A percentile compares a stretch with the other conserved stretches of the same genome.
Evolutionary conservation across 2,329 filamentous ascomycete genomes (phyloP).

Genomic region (Pseudogymnoascus sp.): DNA sequence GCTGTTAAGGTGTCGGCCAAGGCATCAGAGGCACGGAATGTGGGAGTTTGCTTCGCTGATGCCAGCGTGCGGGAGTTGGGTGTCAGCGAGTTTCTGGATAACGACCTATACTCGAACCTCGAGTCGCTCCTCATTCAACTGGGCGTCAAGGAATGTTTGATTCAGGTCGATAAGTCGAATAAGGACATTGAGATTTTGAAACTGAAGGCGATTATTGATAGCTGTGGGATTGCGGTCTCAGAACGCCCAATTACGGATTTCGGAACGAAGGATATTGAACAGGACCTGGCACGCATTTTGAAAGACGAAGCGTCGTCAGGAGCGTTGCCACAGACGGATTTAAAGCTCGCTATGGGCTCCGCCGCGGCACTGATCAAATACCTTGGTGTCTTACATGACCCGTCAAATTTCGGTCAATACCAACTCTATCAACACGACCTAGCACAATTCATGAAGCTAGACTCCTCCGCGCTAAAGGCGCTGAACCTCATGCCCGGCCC

Average conservation of each 20-base stretch:
- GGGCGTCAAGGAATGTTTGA: conserved; percentile 84
- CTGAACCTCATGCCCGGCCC: conserved; percentile 96
- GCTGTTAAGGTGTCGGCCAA: conserved; percentile 91
- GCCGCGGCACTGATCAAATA: conserved; percentile 93
- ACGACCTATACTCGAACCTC: conserved; percentile 96
- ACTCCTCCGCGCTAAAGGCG: conserved; percentile 87
- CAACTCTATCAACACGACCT: conserved; percentile 96
- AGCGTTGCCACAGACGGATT: conserved; percentile 77
- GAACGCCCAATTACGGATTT: conserved; percentile 74
- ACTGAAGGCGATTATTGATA: conserved; percentile 80
- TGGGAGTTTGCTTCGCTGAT: conserved; percentile 96
- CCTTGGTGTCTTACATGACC: conserved; percentile 78
- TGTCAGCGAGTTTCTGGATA: conserved; percentile 97
- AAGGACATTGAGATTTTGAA: conserved; percentile 88
- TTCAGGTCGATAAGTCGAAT: conserved; percentile 69
- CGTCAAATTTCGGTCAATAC: conserved; percentile 94
- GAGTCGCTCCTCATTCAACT: conserved; percentile 94
- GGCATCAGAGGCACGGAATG: conserved; percentile 71
- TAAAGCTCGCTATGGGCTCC: conserved; percentile 93
- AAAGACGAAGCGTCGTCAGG: conserved; percentile 76
- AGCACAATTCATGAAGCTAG: conserved; percentile 96
- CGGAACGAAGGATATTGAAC: conserved; percentile 84
- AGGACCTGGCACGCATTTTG: conserved; percentile 79
- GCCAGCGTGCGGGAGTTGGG: conserved; percentile 92
- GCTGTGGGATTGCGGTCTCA: conserved; percentile 81